Base-by-base conservation (phyloP, 306 rosid species). In the Castanopsis chinensis region DNA sequence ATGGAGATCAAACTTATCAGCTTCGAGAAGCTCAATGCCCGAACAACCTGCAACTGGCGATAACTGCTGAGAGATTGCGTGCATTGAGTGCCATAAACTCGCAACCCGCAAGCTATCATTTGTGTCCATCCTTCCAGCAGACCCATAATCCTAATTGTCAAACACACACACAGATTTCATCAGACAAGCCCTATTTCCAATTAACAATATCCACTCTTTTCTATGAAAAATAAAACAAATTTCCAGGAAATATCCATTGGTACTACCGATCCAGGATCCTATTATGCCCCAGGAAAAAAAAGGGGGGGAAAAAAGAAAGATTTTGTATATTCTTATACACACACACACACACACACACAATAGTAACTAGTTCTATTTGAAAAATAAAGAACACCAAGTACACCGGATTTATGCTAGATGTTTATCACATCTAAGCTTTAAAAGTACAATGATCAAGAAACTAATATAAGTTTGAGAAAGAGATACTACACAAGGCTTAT, bases 101-200 rank as follows among this genome's bases (percentile, higher is more conserved):
- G 97, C 99, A 81, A 95, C 97, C 76, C 99, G 78, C 89, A 95
- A 87, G 85, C 92, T 94, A 76, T 94, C 97, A 73, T 94, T 94
- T 17, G 97, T 92, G 85, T 94, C 98, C 97, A 92, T 94, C 73
- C 99, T 69, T 78, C 93, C 94, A 74, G 93, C 79, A 58, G 97
- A 90, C 19, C 98, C 97, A 81, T 93, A 93, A 76, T 91, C 98
- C 97, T 93, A 63, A 41, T 49, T 18, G 20, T 63, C 67, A 83
- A 14, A 63, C 61, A 74, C 54, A 17, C 70, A 64, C 49, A 68
- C 72, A 68, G 37, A 18, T 68, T 68, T 68, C 51, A 5, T 68
- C 52, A 68, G 11, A 68, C 37, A 68, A 68, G 17, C 72, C 18
- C 7, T 1, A 35, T 35, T 19, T 37, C 52, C 14, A 35, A 6